Evolutionary conservation across 2,329 filamentous ascomycete genomes (phyloP).

Genomic region (Epichloe scottii): DNA sequence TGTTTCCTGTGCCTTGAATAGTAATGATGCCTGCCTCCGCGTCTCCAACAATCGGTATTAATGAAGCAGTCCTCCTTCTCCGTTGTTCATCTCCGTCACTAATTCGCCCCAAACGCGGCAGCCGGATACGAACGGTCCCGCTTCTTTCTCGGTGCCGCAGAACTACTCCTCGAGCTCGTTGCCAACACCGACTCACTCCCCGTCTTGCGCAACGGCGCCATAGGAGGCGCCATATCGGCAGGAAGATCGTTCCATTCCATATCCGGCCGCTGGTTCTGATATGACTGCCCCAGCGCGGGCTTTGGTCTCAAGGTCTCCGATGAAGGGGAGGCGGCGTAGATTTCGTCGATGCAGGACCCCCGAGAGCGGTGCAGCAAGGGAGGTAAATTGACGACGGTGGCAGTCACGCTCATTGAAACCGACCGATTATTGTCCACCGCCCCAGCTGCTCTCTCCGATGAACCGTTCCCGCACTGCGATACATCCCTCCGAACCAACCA

Average conservation of each 20-base stretch:
- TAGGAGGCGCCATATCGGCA: slow-evolving; percentile 38
- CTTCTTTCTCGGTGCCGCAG: slow-evolving; percentile 39
- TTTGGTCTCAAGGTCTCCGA: slow-evolving; percentile 6
- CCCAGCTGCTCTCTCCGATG: not conserved
- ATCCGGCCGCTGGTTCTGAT: slow-evolving; percentile 45
- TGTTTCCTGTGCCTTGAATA: too few species aligned
- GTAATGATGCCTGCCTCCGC: too few species aligned
- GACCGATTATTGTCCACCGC: slow-evolving; percentile 7
- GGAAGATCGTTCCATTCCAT: slow-evolving; percentile 57
- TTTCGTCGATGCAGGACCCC: slow-evolving; percentile 11
- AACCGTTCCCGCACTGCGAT: not conserved
- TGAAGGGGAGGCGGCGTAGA: slow-evolving; percentile 11
- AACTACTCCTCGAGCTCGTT: slow-evolving; percentile 44
- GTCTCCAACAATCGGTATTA: too few species aligned
- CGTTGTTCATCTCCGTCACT: not conserved
- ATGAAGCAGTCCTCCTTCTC: not conserved
- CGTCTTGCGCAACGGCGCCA: slow-evolving; percentile 16
- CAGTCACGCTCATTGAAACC: slow-evolving; percentile 15
- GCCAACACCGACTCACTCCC: slow-evolving; percentile 23
- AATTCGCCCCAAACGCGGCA: slow-evolving; percentile 40
- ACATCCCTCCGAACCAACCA: slow-evolving; percentile 42
- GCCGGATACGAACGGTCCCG: slow-evolving; percentile 49
- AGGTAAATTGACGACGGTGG: slow-evolving; percentile 20
- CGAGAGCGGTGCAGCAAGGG: not conserved
- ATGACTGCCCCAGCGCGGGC: slow-evolving; percentile 30